phyloP scores from a whole-genome alignment of 2,329 filamentous ascomycete species.

The Fusarium staphyleae region DNA sequence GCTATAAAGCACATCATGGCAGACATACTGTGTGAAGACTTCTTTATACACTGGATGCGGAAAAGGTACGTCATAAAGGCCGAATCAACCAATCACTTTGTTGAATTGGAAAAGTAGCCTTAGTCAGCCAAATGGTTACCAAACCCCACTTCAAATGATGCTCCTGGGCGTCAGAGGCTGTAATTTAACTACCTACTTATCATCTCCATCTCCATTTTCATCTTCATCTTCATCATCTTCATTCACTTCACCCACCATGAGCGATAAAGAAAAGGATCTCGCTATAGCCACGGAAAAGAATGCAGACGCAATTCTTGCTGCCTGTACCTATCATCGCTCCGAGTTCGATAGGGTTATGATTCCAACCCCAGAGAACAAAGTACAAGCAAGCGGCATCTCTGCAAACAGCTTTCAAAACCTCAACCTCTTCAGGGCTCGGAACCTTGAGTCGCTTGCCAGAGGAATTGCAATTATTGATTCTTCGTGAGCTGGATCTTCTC shows the following conservation, averaged over 20 bases:
- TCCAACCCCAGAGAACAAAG: background rate
- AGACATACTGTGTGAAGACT: too few relatives aligned
- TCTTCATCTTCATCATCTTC: too few relatives aligned
- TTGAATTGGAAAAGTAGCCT: background rate
- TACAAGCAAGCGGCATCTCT: conserved; percentile 11
- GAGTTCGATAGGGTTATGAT: conserved; percentile 16
- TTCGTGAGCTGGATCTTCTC: conserved; percentile 6
- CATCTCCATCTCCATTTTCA: background rate
- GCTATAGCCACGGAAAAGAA: background rate
- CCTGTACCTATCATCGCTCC: conserved; percentile 15
- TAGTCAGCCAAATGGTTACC: background rate
- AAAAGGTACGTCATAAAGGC: too few relatives aligned
- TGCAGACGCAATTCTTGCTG: background rate
- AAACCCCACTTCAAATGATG: background rate
- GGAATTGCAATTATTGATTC: conserved; percentile 8
- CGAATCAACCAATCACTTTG: too few relatives aligned
- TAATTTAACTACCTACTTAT: background rate
- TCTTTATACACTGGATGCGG: too few relatives aligned
- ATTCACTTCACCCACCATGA: background rate
- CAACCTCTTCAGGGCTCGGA: background rate
- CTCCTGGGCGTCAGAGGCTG: background rate
- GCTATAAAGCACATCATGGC: too few relatives aligned
- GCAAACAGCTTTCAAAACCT: background rate
- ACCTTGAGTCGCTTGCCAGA: background rate
- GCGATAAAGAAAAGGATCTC: background rate